phyloP scores from a whole-genome alignment of 164 flowering plant species.

The Stephania cephalantha region DNA sequence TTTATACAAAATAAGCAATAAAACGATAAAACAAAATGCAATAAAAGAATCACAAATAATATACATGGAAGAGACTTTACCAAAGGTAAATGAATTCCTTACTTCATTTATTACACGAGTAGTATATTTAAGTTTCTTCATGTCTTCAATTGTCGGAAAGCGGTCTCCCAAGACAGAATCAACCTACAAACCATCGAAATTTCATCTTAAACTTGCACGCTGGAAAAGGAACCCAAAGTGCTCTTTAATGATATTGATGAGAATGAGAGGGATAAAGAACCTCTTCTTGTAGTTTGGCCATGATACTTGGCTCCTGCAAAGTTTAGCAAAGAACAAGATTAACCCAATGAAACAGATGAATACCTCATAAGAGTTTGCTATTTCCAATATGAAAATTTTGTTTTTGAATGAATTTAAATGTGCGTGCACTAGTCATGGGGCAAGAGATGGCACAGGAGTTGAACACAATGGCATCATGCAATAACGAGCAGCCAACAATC shows the following conservation, averaged over 20 bases:
- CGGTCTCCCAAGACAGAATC: conserved; percentile 86
- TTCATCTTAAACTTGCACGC: conserved; percentile 1
- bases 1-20: too few species aligned
- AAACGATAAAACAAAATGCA: neutral
- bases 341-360: neutral
- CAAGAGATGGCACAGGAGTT: neutral
- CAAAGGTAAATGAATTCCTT: conserved; percentile 16
- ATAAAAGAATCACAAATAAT: neutral
- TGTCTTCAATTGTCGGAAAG: conserved; percentile 82
- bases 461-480: neutral
- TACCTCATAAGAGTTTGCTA: neutral
- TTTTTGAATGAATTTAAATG: neutral
- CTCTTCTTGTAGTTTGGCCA: conserved; percentile 92
- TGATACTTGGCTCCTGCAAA: conserved; percentile 70
- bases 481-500: neutral
- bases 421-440: neutral
- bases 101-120: conserved; percentile 93
- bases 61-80: neutral
- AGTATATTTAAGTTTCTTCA: conserved; percentile 88
- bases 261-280: conserved; percentile 28
- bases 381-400: neutral
- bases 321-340: conserved; percentile 3
- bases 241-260: neutral
- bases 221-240: neutral
- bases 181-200: conserved; percentile 38